Base-by-base conservation (phyloP, 805 yeast species). In the Nakazawaea peltata region DNA sequence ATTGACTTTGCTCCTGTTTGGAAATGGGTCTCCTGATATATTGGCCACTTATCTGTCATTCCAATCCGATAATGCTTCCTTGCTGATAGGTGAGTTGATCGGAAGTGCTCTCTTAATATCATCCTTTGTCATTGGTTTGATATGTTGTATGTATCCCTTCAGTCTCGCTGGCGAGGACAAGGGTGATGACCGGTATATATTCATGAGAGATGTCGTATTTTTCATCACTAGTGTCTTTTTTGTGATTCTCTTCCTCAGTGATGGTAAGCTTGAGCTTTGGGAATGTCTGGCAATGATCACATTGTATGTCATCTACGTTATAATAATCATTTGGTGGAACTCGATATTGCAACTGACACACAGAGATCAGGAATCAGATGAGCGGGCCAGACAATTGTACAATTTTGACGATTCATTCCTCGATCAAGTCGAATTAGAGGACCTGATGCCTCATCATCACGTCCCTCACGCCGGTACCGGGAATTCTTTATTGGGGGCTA, bases 1-100 rank as follows among this genome's bases (percentile, higher is more conserved):
- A 0, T 69, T 92, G 45, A 88, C 97, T 0, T 59, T 90, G 14
- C 59, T 90, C 41, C 95, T 97, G 0, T 69, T 90, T 44, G 98
- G 97, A 1, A 90, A 90, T 56, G 94, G 95, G 1, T 70, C 94
- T 1, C 96, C 97, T 0, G 98, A 90, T 55, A 77, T 90, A 2
- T 67, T 88, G 33, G 74, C 88, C 33, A 87, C 95, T 0, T 85
- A 79, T 48, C 77, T 80, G 29, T 94, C 97, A 1, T 72, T 92
- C 67, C 67, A 65, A 12, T 59, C 77, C 0, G 79, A 73, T 10
- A 74, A 81, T 12, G 76, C 79, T 0, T 71, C 85, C 0, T 61
- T 90, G 50, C 97, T 97, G 0, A 58, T 90, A 5, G 92, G 96
- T 1, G 97, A 88, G 53, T 62, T 90, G n/a, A 57, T 87, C 22